phyloP scores from a whole-genome alignment of 495 filamentous ascomycete species.

The Penicillium robsamsonii region DNA sequence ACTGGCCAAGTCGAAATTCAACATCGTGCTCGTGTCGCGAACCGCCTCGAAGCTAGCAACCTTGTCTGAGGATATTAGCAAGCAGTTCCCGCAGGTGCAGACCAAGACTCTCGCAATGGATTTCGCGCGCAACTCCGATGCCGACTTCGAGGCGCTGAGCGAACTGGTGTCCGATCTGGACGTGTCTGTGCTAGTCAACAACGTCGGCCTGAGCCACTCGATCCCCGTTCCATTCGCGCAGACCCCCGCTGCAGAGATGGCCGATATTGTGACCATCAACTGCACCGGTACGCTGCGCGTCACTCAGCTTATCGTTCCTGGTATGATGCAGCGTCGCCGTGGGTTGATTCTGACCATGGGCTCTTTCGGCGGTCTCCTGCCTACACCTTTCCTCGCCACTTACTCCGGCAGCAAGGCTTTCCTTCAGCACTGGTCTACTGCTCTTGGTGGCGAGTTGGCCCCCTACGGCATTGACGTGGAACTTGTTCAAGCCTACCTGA shows the following conservation, averaged over 20 bases:
- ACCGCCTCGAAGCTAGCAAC: conserved; percentile 83
- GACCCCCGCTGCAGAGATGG: conserved; percentile 74
- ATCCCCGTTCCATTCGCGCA: conserved; percentile 87
- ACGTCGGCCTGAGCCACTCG: conserved; percentile 89
- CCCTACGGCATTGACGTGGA: conserved; percentile 78
- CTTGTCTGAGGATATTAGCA: conserved; percentile 70
- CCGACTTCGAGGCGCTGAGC: conserved; percentile 72
- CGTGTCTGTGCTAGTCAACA: conserved; percentile 89
- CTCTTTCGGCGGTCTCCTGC: conserved; percentile 85
- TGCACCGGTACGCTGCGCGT: conserved; percentile 82
- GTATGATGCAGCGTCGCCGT: conserved; percentile 75
- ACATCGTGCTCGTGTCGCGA: conserved; percentile 88
- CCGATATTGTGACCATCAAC: conserved; percentile 91
- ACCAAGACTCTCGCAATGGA: conserved; percentile 86
- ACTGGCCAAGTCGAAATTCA: conserved; percentile 88
- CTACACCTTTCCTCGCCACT: conserved; percentile 89
- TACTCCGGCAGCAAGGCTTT: conserved; percentile 99
- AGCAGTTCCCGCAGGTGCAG: conserved; percentile 59
- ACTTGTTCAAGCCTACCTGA: conserved; percentile 84
- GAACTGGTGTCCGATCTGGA: conserved; percentile 68
- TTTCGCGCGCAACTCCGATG: conserved; percentile 72
- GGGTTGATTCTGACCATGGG: conserved; percentile 97
- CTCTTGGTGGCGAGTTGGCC: conserved; percentile 79
- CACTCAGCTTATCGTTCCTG: conserved; percentile 79
- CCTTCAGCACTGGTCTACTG: conserved; percentile 91